Base-by-base conservation (phyloP, 1,284 basidiomycete genomes). In the Apiotrichum akiyoshidainum region DNA sequence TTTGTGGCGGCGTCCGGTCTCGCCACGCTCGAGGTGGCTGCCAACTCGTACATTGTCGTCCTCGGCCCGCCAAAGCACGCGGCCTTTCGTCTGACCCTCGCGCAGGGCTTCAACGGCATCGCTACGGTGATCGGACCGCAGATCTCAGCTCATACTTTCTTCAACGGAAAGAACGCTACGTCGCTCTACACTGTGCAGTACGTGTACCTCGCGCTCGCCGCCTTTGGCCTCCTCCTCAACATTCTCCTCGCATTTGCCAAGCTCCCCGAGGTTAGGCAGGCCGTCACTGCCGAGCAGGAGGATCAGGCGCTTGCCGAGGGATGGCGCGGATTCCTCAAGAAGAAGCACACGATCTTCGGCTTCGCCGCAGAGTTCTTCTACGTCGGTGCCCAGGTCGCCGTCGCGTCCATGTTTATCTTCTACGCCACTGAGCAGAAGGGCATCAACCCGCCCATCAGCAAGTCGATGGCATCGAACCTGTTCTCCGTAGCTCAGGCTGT, bases 101-200 rank as follows among this genome's bases (percentile, higher is more conserved):
- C 70, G 1, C 68, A 72, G 55, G 58, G 46, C 2, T 72, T 72
- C 67, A 72, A 72, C 54, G 72, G 72, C 14, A 67, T 74, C 26
- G 70, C 72, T 1, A 71, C 70, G 0, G 68, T 72, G 39, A 45
- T 74, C 26, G 70, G 71, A 12, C 71, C 71, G 1, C 46, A 65
- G 46, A 68, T 72, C 42, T 70, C 70, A 1, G 55, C 69, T 5
- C 50, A 69, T 52, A 62, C 71, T 17, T 73, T 73, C 59, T 72
- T 73, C 60, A 65, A 66, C 55, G 67, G 65, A 33, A 52, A 54
- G 4, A 68, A 68, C 57, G 60, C 59, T 9, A 51, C 60, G 33
- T n/a, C 17, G 4, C 65, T 69, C 48, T 59, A 52, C 26, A 65
- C 65, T 0, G 71, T 71, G 6, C 70, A 71, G 64, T 72, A 72